Percentiles rank a stretch among this genome's conserved stretches.
These are phyloP conservation scores for Tephrocybe sp. DNA, from an alignment of 768 basidiomycete species.

Conservation along the genomic window DNA sequence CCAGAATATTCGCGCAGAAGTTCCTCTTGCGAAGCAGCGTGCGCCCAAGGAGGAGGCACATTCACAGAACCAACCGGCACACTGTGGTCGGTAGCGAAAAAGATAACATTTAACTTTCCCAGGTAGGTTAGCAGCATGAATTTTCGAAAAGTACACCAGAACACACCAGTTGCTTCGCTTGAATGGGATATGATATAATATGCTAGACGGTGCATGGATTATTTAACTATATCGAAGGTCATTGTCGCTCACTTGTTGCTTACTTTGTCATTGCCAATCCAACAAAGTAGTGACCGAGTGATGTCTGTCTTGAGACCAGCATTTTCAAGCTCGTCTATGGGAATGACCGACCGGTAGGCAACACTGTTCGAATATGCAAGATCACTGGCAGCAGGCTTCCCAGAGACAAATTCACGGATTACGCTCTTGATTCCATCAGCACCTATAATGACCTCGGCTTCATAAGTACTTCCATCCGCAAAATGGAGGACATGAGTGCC, in stretches of 20 bases:
- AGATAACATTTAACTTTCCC: slow-evolving; percentile 46
- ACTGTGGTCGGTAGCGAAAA: slow-evolving; percentile 34
- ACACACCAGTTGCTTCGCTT: slow-evolving; percentile 39
- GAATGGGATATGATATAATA: slow-evolving; percentile 51
- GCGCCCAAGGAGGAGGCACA: slow-evolving; percentile 41
- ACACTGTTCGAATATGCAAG: slow-evolving; percentile 45
- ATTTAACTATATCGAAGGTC: too few species aligned
- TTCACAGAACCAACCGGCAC: slow-evolving; percentile 26
- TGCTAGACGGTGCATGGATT: slow-evolving; percentile 37
- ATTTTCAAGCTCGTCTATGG: slow-evolving; percentile 34
- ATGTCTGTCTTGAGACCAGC: slow-evolving; percentile 45
- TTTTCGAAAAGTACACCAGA: background rate
- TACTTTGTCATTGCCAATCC: slow-evolving; percentile 48
- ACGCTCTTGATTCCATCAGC: slow-evolving; percentile 56
- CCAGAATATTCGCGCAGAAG: slow-evolving; percentile 41
- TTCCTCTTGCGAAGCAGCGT: slow-evolving; percentile 39
- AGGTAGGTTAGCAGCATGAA: background rate
- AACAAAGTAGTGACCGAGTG: slow-evolving; percentile 37
- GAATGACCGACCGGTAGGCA: slow-evolving; percentile 51
- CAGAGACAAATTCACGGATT: slow-evolving; percentile 37
- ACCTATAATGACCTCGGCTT: slow-evolving; percentile 50
- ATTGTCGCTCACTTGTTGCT: too few species aligned
- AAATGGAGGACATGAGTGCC: slow-evolving; percentile 41
- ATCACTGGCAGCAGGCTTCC: slow-evolving; percentile 16
- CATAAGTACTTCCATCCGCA: slow-evolving; percentile 45